A percentile compares a stretch with the other conserved stretches of the same genome.
Evolutionary conservation across 352 stramenopile species (phyloP).

Genomic region (Phytopythium boreale): DNA sequence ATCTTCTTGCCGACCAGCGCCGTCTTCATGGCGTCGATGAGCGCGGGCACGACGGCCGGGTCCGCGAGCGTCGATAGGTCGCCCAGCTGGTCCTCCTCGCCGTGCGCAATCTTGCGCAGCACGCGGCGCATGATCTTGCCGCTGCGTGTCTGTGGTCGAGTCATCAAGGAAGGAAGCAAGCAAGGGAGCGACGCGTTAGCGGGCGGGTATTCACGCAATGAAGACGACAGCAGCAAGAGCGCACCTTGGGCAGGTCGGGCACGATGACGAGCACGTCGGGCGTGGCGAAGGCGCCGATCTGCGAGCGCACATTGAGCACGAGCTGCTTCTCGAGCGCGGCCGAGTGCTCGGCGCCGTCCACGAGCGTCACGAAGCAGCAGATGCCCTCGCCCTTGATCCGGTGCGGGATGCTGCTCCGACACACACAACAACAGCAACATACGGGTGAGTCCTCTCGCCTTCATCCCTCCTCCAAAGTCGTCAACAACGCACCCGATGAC

Average conservation of each 20-base stretch:
- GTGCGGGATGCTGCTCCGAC: slow-evolving; percentile 76
- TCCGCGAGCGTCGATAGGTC: slow-evolving; percentile 97
- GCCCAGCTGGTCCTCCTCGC: slow-evolving; percentile 93
- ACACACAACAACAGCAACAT: background rate
- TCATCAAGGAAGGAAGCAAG: background rate
- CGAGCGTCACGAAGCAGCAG: slow-evolving; percentile 93
- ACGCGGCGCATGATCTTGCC: slow-evolving; percentile 99
- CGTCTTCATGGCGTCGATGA: slow-evolving; percentile 90
- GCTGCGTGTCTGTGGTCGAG: slow-evolving; percentile 71
- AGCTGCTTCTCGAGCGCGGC: slow-evolving; percentile 60
- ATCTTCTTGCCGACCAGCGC: slow-evolving; percentile 55
- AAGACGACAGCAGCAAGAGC: background rate
- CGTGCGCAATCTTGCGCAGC: slow-evolving; percentile 96
- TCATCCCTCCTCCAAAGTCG: background rate
- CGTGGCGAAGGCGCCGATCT: slow-evolving; percentile 95
- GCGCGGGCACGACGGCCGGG: slow-evolving; percentile 91
- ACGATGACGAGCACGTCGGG: slow-evolving; percentile 95
- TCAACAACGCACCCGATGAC: slow-evolving; percentile 76
- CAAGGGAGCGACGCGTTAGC: background rate
- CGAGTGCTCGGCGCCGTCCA: slow-evolving; percentile 67
- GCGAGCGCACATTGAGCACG: slow-evolving; percentile 77
- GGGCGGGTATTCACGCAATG: no score
- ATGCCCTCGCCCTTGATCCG: slow-evolving; percentile 97
- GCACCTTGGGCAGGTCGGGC: slow-evolving; percentile 85
- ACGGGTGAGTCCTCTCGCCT: background rate